Percentiles rank a stretch among this genome's conserved stretches.
phyloP scores from a whole-genome alignment of 192 early-diverging fungal genomes.

The Obelidium mucronatum region DNA sequence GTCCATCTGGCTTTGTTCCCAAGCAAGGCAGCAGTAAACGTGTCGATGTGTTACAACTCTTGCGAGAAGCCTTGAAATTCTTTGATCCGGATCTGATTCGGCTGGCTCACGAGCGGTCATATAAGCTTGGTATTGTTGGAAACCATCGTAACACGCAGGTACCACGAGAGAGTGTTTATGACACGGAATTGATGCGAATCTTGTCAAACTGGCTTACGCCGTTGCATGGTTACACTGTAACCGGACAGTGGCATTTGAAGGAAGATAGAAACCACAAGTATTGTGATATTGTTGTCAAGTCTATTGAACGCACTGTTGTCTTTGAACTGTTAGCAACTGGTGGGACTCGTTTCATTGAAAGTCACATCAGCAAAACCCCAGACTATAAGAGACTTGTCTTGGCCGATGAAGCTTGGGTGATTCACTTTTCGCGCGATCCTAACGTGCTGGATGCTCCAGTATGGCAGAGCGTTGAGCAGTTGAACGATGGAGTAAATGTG shows the following conservation, averaged over 20 bases:
- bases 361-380: neutral
- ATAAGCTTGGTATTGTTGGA: neutral
- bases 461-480: neutral
- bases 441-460: neutral
- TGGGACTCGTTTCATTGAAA: neutral
- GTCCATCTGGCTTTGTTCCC: neutral
- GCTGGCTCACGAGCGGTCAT: neutral
- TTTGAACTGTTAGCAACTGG: neutral
- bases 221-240: neutral
- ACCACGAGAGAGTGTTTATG: neutral
- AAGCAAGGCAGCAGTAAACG: neutral
- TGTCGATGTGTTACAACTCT: neutral
- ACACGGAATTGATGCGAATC: neutral
- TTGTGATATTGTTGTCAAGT: neutral
- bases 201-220: neutral
- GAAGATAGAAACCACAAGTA: neutral
- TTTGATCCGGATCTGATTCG: neutral
- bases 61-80: neutral
- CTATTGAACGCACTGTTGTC: neutral
- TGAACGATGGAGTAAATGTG: neutral
- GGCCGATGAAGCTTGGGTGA: neutral
- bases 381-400: neutral
- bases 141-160: neutral
- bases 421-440: neutral
- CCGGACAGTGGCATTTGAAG: neutral